Evolutionary conservation across 768 basidiomycete species (phyloP).

Genomic region (Sarcodon sp.): DNA sequence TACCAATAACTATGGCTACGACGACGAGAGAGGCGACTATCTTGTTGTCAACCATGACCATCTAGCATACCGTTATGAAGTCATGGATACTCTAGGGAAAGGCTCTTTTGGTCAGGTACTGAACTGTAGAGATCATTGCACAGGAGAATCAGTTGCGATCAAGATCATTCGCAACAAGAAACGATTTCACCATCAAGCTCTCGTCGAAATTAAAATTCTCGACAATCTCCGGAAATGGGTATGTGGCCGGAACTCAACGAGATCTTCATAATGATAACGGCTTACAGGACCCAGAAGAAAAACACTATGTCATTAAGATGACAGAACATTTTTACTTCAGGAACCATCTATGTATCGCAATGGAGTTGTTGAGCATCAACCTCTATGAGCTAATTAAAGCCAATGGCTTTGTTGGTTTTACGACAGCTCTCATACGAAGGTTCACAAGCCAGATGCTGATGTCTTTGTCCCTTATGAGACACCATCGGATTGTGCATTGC

Average conservation of each 20-base stretch:
- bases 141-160: slow-evolving; percentile 93
- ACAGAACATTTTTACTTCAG: slow-evolving; percentile 98
- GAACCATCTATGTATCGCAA: slow-evolving; percentile 94
- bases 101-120: slow-evolving; percentile 98
- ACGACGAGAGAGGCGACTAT: slow-evolving; percentile 98
- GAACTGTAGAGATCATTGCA: slow-evolving; percentile 89
- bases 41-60: slow-evolving; percentile 84
- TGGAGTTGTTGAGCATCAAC: slow-evolving; percentile 96
- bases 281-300: slow-evolving; percentile 84
- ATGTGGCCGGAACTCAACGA: slow-evolving; percentile 15
- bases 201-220: slow-evolving; percentile 98
- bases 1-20: slow-evolving; percentile 87
- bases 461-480: slow-evolving; percentile 86
- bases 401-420: slow-evolving; percentile 97
- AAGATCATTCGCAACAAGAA: slow-evolving; percentile 99
- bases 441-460: slow-evolving; percentile 95
- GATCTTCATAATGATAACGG: background rate
- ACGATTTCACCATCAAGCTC: slow-evolving; percentile 93
- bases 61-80: slow-evolving; percentile 93
- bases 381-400: slow-evolving; percentile 98
- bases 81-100: slow-evolving; percentile 87
- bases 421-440: slow-evolving; percentile 85
- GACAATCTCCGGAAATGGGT: slow-evolving; percentile 98
- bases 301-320: slow-evolving; percentile 96
- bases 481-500: slow-evolving; percentile 96